These are phyloP conservation scores for Candida tropicalis DNA, from an alignment of 1,139 yeast genomes.

Conservation along the genomic window DNA sequence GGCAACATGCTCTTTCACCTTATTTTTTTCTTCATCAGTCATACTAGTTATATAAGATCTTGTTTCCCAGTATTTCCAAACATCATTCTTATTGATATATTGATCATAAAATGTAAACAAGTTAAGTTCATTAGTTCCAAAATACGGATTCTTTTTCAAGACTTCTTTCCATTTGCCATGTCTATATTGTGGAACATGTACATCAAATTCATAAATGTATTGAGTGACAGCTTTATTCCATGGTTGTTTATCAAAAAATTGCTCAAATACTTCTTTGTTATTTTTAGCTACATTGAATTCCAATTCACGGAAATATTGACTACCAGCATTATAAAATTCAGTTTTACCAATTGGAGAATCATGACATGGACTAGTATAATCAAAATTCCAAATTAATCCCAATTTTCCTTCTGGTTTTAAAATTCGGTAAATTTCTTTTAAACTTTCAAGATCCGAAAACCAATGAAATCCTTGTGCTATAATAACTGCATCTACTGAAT, in stretches of 20 bases:
- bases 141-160: slow-evolving; percentile 30
- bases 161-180: slow-evolving; percentile 50
- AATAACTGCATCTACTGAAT: slow-evolving; percentile 53
- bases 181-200: slow-evolving; percentile 61
- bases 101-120: slow-evolving; percentile 34
- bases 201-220: slow-evolving; percentile 31
- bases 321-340: slow-evolving; percentile 15
- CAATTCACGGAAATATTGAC: slow-evolving; percentile 11
- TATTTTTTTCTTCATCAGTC: slow-evolving; percentile 34
- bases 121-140: slow-evolving; percentile 31
- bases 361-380: slow-evolving; percentile 32
- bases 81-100: slow-evolving; percentile 29
- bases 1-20: slow-evolving; percentile 34
- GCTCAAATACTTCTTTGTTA: slow-evolving; percentile 13
- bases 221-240: slow-evolving; percentile 33
- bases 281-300: slow-evolving; percentile 9
- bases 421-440: slow-evolving; percentile 55
- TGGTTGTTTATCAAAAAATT: slow-evolving; percentile 15
- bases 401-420: slow-evolving; percentile 50
- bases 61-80: slow-evolving; percentile 59
- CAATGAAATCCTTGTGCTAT: slow-evolving; percentile 72
- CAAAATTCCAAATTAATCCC: slow-evolving; percentile 67
- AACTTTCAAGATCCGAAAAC: slow-evolving; percentile 56
- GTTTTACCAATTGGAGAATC: slow-evolving; percentile 9
- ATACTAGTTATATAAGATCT: slow-evolving; percentile 59